These are phyloP conservation scores for Ophiorrhiza pumila DNA, from an alignment of 257 asterid species.

Conservation along the genomic window DNA sequence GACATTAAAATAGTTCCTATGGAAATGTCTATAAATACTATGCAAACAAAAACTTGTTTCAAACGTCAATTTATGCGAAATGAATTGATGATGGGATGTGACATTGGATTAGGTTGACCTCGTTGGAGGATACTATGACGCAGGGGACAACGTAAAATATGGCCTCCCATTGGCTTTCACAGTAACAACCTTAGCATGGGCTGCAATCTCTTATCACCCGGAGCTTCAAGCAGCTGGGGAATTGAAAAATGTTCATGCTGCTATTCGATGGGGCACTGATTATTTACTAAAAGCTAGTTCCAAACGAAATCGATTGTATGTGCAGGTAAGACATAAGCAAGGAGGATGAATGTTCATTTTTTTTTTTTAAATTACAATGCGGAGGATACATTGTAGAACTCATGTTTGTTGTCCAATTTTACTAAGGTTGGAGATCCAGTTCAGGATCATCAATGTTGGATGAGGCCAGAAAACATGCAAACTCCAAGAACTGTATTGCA, in stretches of 20 bases:
- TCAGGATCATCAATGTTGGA: conserved; percentile 75
- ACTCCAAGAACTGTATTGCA: conserved; percentile 53
- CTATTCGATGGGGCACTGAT: conserved; percentile 77
- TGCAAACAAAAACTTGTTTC: not conserved
- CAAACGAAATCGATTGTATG: conserved; percentile 40
- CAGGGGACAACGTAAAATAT: conserved; percentile 80
- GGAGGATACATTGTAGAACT: not conserved
- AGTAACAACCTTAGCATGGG: conserved; percentile 72
- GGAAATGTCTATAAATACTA: no score
- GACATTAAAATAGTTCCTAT: no score
- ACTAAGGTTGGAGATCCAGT: conserved; percentile 78
- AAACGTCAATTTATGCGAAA: not conserved
- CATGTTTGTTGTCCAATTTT: not conserved
- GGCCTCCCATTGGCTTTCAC: conserved; percentile 90
- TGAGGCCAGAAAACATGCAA: conserved; percentile 71
- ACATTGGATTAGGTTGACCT: conserved; percentile 55
- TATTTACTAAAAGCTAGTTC: conserved; percentile 62
- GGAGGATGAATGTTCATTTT: no score
- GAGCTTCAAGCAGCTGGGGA: conserved; percentile 67
- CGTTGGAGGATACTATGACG: conserved; percentile 86
- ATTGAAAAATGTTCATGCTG: conserved; percentile 33
- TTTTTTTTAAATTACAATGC: not conserved
- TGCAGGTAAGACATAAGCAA: conserved; percentile 42
- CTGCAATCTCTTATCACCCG: conserved; percentile 37
- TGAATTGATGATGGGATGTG: not conserved